Base-by-base conservation (phyloP, 371 early-diverging fungal species). In the Chytridiales sp. region DNA sequence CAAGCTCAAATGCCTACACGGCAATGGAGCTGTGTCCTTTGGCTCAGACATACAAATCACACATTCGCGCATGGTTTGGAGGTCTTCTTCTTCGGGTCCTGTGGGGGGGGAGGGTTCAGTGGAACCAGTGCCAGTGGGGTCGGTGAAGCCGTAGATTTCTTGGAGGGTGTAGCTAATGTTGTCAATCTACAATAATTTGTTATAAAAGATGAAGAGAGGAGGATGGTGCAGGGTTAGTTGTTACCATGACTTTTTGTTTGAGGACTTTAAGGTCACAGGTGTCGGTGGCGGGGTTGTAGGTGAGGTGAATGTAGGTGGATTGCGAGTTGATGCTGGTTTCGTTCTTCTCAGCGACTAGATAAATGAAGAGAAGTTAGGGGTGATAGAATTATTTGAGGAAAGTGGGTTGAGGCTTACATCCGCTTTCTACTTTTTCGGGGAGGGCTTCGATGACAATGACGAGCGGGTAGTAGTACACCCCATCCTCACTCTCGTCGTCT, bases 1-100 rank as follows among this genome's bases (percentile, higher is more conserved):
- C 19, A 73, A 36, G 62, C 73, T 69, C 57, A 73, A 47, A 34
- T 73, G 73, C 29, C 73, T 26, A 34, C 73, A 73, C 17, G 73
- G 73, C 40, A 73, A 31, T 24, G 69, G 67, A 26, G 64, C 46
- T 2, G 73, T 73, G 54, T 73, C 61, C 48, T 69, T 73, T 21
- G 52, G 56, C 22, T 68, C 73, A 8, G 64, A 60, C 69, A 73
- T 64, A 52, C 73, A 73, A 4, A 73, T 62, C 8, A 69, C 73
- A 46, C 73, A 73, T 29, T 73, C 73, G 8, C 59, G 55, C 66
- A 56, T 54, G 24, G 67, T 56, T 22, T 57, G 62, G 22, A 53
- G 30, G 1, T 67, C 62, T n/a, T 44, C 39, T 11, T 19, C 21
- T 8, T 21, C 31, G 0, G 55, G 22, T 0, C 29, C 17, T 5